Evolutionary conservation across 805 yeast species (phyloP).

Genomic region (Myxozyma melibiosi): DNA sequence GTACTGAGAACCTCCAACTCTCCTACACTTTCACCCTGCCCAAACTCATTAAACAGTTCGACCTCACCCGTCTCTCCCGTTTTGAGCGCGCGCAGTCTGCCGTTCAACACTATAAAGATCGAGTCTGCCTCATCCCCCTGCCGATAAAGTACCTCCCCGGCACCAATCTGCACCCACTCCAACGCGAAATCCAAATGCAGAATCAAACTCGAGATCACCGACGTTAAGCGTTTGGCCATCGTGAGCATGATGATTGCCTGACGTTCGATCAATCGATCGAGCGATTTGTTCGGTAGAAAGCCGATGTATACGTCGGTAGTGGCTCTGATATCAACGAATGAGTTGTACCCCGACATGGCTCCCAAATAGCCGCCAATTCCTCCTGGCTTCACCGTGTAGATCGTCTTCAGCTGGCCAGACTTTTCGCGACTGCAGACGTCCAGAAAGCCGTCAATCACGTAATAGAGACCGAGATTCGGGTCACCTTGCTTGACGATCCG

Average conservation of each 20-base stretch:
- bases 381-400: slow-evolving; percentile 66
- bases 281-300: slow-evolving; percentile 60
- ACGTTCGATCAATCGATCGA: slow-evolving; percentile 70
- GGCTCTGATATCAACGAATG: slow-evolving; percentile 72
- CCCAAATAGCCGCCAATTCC: slow-evolving; percentile 88
- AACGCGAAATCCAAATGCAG: slow-evolving; percentile 83
- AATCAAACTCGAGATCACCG: slow-evolving; percentile 66
- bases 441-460: slow-evolving; percentile 75
- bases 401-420: slow-evolving; percentile 21
- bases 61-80: slow-evolving; percentile 27
- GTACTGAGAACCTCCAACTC: slow-evolving; percentile 90
- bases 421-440: slow-evolving; percentile 54
- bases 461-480: slow-evolving; percentile 72
- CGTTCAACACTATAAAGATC: slow-evolving; percentile 84
- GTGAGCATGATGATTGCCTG: slow-evolving; percentile 75
- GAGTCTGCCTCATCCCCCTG: slow-evolving; percentile 91
- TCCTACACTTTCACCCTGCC: slow-evolving; percentile 93
- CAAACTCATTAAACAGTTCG: slow-evolving; percentile 67
- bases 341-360: slow-evolving; percentile 73
- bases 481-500: slow-evolving; percentile 65
- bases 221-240: slow-evolving; percentile 71
- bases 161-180: slow-evolving; percentile 92
- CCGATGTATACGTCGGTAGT: slow-evolving; percentile 68
- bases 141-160: slow-evolving; percentile 76
- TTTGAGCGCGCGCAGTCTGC: slow-evolving; percentile 70